These are phyloP conservation scores for Tritrichomonas foetus DNA, from an alignment of 208 protist genomes.

Conservation along the genomic window DNA sequence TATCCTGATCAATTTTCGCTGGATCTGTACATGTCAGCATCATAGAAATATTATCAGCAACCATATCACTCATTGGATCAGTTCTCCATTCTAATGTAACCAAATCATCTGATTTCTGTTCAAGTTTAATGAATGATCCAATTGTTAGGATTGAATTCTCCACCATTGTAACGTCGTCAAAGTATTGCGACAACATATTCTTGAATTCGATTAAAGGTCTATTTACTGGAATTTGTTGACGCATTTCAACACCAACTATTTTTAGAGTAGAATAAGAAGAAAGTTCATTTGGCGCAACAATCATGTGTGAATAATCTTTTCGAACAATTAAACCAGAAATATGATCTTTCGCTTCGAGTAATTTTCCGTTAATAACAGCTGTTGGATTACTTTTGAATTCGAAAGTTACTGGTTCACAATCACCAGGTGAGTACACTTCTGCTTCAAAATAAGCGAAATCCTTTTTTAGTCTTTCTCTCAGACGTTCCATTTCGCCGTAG, in stretches of 20 bases:
- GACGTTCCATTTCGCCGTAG: conserved; percentile 31
- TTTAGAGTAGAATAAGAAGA: neutral
- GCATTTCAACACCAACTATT: neutral
- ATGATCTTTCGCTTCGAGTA: conserved; percentile 22
- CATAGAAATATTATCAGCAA: conserved; percentile 40
- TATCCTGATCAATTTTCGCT: neutral
- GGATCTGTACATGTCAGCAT: conserved; percentile 35
- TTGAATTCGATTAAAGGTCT: neutral
- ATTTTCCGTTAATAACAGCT: conserved; percentile 33
- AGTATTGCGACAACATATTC: neutral
- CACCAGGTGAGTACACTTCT: conserved; percentile 34
- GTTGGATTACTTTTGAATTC: conserved; percentile 43
- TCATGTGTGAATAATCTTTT: conserved; percentile 34
- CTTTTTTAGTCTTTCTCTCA: conserved; percentile 37
- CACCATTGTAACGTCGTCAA: neutral
- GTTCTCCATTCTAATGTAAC: conserved; percentile 42
- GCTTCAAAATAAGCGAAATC: neutral
- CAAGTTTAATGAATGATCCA: neutral
- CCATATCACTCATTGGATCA: conserved; percentile 40
- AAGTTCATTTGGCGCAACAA: conserved; percentile 43
- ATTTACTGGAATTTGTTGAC: neutral
- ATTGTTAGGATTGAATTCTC: neutral
- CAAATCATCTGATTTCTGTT: neutral
- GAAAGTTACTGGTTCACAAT: conserved; percentile 47
- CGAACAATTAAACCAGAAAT: conserved; percentile 42